Conservation (phyloP, 2,329 filamentous ascomycete species). For the Cercospora janseana region DNA sequence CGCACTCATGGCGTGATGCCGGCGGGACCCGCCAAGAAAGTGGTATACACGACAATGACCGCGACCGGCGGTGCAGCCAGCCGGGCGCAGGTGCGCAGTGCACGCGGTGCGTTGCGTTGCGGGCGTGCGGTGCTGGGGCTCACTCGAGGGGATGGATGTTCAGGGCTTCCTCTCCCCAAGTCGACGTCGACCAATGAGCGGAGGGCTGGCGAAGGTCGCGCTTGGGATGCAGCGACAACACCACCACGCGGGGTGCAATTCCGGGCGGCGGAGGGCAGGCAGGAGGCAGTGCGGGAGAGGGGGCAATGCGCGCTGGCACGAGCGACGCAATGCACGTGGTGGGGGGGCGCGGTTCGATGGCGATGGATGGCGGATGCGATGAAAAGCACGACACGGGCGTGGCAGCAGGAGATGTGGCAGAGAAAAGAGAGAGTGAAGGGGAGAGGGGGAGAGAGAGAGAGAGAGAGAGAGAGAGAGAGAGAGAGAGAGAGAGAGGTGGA, state of each 20-base stretch:
- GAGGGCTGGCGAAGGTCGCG: slow-evolving; percentile 11
- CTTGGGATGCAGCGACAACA: slow-evolving; percentile 10
- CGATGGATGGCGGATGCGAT: slow-evolving; percentile 10
- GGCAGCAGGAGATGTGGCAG: slow-evolving; percentile 14
- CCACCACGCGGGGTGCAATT: not conserved
- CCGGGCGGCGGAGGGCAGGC: not conserved
- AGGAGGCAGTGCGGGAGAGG: not conserved
- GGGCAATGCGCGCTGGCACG: not conserved
- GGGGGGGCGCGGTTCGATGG: slow-evolving; percentile 2
- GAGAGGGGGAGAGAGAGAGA: not conserved
- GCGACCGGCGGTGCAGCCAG: not conserved
- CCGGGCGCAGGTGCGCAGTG: slow-evolving; percentile 7
- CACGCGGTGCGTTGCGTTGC: not conserved
- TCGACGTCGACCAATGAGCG: slow-evolving; percentile 16
- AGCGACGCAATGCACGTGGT: not conserved
- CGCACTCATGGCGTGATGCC: not conserved
- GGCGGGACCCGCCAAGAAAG: slow-evolving; percentile 10
- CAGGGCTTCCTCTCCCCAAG: slow-evolving; percentile 12
- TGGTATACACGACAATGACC: not conserved
- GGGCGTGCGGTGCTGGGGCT: not conserved
- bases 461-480: slow-evolving; percentile 18
- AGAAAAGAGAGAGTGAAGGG: slow-evolving; percentile 17
- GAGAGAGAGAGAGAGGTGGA: slow-evolving; percentile 6
- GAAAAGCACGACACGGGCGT: slow-evolving; percentile 3
- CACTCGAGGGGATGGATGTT: slow-evolving; percentile 4